A percentile compares a stretch with the other conserved stretches of the same genome.
Evolutionary conservation across 139 green algal genomes (phyloP).

Genomic region (Chlorella sp.): DNA sequence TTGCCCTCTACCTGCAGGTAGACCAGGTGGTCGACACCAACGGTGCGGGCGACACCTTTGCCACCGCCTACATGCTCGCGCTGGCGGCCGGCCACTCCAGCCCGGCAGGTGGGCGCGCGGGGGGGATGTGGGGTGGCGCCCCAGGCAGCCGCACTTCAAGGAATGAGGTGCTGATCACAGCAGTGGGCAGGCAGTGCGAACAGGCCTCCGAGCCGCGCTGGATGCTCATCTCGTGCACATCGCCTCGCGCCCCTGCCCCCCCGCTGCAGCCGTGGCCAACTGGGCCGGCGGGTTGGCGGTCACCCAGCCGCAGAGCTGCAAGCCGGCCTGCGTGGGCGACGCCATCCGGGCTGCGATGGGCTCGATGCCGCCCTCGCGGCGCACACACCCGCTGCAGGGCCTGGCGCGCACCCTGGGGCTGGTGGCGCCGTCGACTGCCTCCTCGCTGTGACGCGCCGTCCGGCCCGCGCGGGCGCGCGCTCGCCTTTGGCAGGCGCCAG

Average conservation of each 20-base stretch:
- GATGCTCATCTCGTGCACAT: too few relatives aligned
- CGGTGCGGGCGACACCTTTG: slow-evolving; percentile 83
- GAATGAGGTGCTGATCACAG: too few relatives aligned
- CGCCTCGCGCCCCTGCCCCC: too few relatives aligned
- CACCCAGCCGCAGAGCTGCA: slow-evolving; percentile 63
- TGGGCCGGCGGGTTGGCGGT: slow-evolving; percentile 65
- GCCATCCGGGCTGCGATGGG: not conserved
- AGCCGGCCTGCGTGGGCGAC: slow-evolving; percentile 59
- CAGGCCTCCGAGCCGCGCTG: too few relatives aligned
- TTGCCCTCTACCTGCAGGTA: slow-evolving; percentile 31
- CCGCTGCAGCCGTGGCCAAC: slow-evolving; percentile 40
- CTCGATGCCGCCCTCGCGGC: not conserved
- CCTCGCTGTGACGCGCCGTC: not conserved
- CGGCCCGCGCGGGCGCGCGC: too few relatives aligned
- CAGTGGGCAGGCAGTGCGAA: too few relatives aligned
- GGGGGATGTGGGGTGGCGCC: too few relatives aligned
- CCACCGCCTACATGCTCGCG: slow-evolving; percentile 73
- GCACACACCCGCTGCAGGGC: not conserved
- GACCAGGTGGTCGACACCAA: slow-evolving; percentile 74
- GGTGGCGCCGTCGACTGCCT: not conserved
- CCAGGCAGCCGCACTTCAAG: too few relatives aligned
- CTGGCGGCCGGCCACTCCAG: slow-evolving; percentile 28
- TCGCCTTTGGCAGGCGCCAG: not conserved
- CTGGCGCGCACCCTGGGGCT: not conserved
- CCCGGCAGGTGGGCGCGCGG: too few relatives aligned